phyloP scores from a whole-genome alignment of 2,329 filamentous ascomycete genomes.

The Aureobasidium sp. region DNA sequence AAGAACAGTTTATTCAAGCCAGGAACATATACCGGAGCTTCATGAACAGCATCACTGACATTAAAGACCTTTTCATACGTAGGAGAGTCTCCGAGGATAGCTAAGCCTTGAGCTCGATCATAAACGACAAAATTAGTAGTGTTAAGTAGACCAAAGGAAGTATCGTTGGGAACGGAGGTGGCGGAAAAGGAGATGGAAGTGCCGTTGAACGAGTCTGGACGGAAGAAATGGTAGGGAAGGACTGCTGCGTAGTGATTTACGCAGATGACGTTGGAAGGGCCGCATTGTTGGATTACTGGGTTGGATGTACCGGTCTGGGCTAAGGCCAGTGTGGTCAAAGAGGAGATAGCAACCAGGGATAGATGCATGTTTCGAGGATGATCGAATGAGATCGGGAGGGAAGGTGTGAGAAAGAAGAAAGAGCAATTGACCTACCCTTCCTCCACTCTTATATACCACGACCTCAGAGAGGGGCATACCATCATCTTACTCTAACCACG shows the following conservation, averaged over 20 bases:
- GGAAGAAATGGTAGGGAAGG: slow-evolving; percentile 32
- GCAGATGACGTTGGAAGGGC: slow-evolving; percentile 25
- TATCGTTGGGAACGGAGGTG: slow-evolving; percentile 8
- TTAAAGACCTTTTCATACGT: slow-evolving; percentile 31
- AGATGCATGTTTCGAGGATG: neutral
- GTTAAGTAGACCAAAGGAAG: neutral
- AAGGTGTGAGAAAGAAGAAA: neutral
- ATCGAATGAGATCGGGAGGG: neutral
- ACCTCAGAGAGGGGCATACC: neutral
- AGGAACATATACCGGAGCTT: slow-evolving; percentile 35
- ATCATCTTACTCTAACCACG: neutral
- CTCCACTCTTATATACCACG: neutral
- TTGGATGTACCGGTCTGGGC: neutral
- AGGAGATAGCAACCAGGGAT: neutral
- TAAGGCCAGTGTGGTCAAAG: neutral
- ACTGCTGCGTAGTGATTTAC: slow-evolving; percentile 31
- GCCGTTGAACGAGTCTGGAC: slow-evolving; percentile 25
- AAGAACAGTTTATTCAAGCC: slow-evolving; percentile 34
- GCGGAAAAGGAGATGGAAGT: slow-evolving; percentile 34
- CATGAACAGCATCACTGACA: slow-evolving; percentile 30
- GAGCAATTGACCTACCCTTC: neutral
- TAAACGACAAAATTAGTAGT: neutral
- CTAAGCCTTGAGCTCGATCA: slow-evolving; percentile 21
- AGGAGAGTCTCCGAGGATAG: slow-evolving; percentile 30
- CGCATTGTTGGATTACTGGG: neutral